Base-by-base conservation (phyloP, 768 basidiomycete genomes). In the Collybia sordida region DNA sequence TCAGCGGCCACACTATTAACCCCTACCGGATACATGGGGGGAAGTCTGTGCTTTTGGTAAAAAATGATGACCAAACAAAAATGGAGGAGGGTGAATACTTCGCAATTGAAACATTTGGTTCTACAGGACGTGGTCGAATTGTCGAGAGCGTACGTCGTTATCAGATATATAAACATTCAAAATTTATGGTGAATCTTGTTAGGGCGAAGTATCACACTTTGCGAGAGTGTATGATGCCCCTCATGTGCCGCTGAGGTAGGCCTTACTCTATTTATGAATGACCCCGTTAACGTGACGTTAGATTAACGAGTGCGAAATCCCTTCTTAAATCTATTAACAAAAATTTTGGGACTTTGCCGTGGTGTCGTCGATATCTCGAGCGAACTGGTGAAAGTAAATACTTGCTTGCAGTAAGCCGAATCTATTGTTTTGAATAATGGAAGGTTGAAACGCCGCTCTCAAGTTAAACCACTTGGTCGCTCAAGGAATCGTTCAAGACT, bases 51-150 rank as follows among this genome's bases (percentile, higher is more conserved):
- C 78, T 91, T 28, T 81, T 98, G 39, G 90, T 97, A 39, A 91
- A 88, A 65, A 93, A 88, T 49, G 81, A 86, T 25, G 94, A 97
- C 63, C 83, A 87, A 53, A 92, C 89, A 12, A 96, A 92, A 71
- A 99, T 99, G 97, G 97, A 98, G 63, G 97, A 99, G 69, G 97
- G 95, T 35, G 97, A 98, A 61, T 98, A 98, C 64, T 99, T 92
- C 65, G 97, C 97, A 7, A 96, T 99, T 49, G 97, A 99, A 69
- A 99, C 97, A 1, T 99, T 99, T 66, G 97, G 97, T 9, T 91
- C 90, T n/a, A 98, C 96, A 0, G 96, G 97, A 14, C 78, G 88
- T 36, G 97, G 95, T 6, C 77, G 83, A 21, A 91, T 97, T 18
- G 77, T 91, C 14, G 96, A 98, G 61, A 79, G 78, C 53, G 92